Evolutionary conservation across 768 basidiomycete genomes (phyloP), one percentile per base, ranked within the genome.

Genomic region (Mycena crocata): DNA sequence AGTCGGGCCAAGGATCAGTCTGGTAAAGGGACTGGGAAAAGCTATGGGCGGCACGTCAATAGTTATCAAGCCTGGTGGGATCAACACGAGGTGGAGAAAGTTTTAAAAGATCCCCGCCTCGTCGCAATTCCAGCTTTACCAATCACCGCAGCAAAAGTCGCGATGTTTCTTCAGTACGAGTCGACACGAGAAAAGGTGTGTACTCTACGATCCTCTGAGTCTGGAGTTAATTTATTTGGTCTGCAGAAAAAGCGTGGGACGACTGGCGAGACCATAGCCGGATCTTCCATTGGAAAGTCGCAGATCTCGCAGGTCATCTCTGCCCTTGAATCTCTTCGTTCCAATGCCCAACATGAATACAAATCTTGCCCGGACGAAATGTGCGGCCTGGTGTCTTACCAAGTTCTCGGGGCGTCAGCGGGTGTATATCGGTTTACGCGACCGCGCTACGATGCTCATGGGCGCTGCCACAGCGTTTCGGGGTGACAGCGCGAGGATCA

Each of bases 91-190:
- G n/a, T 9, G 8, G 6, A 21, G 6, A 6, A 23, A 9, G 44
- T 45, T 8, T 24, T 21, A 21, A 14, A 23, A 8, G 19, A 50
- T 32, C 49, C 49, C 3, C 8, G 5, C 8, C 49, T 50, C 7
- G 49, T 50, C 5, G 23, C 49, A 3, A 50, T 54, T 37, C 52
- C 52, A 6, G 52, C 52, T 15, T 24, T 54, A n/a, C 52, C 52
- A 23, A 23, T 54, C 32, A 54, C 30, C 34, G 34, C 52, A 5
- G 34, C 52, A 23, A 54, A 54, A 24, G 52, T 54, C n/a, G 34
- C 52, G 23, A 54, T 54, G 14, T 54, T 34, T 37, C 52, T 54
- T 54, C 21, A 54, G 52, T 32, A 54, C 34, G 52, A 54, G 26
- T n/a, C 34, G 5, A 54, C 52, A 35, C 35, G 23, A 28, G n/a